Conservation (phyloP, 2,329 filamentous ascomycete species). For the Ascosphaera apis region DNA sequence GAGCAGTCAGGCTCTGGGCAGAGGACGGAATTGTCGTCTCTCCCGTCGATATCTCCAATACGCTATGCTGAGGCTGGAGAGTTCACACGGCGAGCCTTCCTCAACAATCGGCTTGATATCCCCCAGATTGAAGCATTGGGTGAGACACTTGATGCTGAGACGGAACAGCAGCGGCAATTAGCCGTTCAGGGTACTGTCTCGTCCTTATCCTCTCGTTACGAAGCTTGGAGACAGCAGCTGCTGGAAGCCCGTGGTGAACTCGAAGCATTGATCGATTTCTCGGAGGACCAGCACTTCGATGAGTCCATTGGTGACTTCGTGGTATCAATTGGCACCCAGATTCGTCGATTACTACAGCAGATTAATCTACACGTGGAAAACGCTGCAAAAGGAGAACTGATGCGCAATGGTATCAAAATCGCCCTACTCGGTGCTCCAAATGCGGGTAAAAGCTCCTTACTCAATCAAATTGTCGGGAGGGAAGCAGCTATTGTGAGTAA, state of each 20-base stretch:
- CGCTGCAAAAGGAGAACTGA: constrained; percentile 57
- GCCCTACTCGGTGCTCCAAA: constrained; percentile 82
- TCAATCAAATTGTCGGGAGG: constrained; percentile 73
- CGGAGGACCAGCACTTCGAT: constrained; percentile 92
- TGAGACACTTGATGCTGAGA: constrained; percentile 41
- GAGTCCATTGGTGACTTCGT: constrained; percentile 56
- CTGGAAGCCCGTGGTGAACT: constrained; percentile 70
- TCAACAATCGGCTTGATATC: constrained; percentile 64
- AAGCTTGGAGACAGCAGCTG: constrained; percentile 54
- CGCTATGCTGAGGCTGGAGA: constrained; percentile 88
- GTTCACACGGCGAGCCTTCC: constrained; percentile 79
- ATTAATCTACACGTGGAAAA: constrained; percentile 52
- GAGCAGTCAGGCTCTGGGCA: background rate
- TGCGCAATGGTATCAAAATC: constrained; percentile 65
- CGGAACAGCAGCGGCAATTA: constrained; percentile 75
- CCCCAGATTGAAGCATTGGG: constrained; percentile 52
- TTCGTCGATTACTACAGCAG: constrained; percentile 35
- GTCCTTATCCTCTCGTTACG: constrained; percentile 50
- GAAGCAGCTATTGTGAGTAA: constrained; percentile 89
- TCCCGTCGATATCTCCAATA: no score
- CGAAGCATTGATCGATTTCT: constrained; percentile 90
- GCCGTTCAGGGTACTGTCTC: constrained; percentile 59
- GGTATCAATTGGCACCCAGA: constrained; percentile 41
- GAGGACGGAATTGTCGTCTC: no score
- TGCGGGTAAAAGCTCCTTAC: constrained; percentile 77